phyloP scores from a whole-genome alignment of 345 rosid species.

The Dimocarpus longan region DNA sequence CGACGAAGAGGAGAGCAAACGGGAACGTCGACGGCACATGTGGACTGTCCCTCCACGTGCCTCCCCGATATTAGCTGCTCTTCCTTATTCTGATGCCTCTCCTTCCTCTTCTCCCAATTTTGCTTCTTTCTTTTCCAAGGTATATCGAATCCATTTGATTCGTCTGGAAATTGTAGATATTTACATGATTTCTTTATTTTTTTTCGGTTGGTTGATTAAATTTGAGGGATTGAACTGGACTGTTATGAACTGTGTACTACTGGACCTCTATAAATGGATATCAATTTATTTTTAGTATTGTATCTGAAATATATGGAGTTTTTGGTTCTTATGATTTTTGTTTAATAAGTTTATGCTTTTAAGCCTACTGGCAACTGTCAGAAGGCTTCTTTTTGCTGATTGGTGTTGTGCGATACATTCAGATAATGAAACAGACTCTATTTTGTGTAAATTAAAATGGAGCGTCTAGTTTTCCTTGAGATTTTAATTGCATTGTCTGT shows the following conservation, averaged over 20 bases:
- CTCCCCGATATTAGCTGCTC: constrained; percentile 36
- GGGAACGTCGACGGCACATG: constrained; percentile 57
- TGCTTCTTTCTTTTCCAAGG: constrained; percentile 62
- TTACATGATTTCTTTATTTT: not conserved
- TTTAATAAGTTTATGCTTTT: not conserved
- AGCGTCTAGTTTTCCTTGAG: no score
- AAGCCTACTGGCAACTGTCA: not conserved
- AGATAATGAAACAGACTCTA: not conserved
- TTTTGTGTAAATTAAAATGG: not conserved
- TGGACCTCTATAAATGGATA: no score
- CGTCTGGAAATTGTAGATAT: not conserved
- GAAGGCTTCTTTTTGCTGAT: not conserved
- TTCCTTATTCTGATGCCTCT: constrained; percentile 34
- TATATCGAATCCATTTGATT: constrained; percentile 16
- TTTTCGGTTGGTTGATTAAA: not conserved
- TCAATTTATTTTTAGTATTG: no score
- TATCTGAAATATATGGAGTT: no score
- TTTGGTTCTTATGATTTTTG: not conserved
- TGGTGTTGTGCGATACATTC: not conserved
- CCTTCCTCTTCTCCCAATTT: constrained; percentile 46
- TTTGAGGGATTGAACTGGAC: not conserved
- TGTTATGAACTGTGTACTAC: no score
- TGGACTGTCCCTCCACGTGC: constrained; percentile 57
- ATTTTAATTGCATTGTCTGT: not conserved
- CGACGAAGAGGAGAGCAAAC: constrained; percentile 46